Evolutionary conservation across 2,329 filamentous ascomycete genomes (phyloP).

Genomic region (Neopestalotiopsis rosae): DNA sequence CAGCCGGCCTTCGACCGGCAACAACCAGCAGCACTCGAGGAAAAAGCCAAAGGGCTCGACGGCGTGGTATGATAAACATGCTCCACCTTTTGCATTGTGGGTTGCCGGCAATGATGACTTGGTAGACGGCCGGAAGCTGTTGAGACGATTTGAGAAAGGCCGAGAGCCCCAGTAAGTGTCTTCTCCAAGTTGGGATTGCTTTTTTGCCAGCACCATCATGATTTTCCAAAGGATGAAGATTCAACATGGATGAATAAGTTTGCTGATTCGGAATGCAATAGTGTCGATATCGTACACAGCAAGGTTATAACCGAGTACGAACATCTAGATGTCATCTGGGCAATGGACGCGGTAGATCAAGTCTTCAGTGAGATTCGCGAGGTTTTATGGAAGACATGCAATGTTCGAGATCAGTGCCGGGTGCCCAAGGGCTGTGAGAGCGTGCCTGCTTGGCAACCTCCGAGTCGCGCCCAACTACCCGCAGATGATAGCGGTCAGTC

Average conservation of each 20-base stretch:
- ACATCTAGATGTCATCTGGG: slow-evolving; percentile 95
- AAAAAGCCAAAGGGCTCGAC: slow-evolving; percentile 53
- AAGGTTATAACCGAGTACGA: slow-evolving; percentile 89
- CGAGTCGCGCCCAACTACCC: slow-evolving; percentile 15
- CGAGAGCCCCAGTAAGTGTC: slow-evolving; percentile 69
- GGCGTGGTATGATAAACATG: slow-evolving; percentile 83
- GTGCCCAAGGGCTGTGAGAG: slow-evolving; percentile 69
- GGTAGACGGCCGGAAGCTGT: slow-evolving; percentile 78
- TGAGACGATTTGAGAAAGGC: slow-evolving; percentile 75
- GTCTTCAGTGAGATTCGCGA: slow-evolving; percentile 82
- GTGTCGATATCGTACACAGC: slow-evolving; percentile 76
- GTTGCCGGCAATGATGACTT: slow-evolving; percentile 82
- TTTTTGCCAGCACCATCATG: too few relatives aligned
- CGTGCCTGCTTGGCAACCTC: slow-evolving; percentile 45
- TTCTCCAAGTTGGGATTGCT: neutral
- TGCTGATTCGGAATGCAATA: neutral
- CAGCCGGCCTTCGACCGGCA: slow-evolving; percentile 12
- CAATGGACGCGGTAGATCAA: slow-evolving; percentile 83
- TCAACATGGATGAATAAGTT: too few relatives aligned
- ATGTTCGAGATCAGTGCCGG: slow-evolving; percentile 60
- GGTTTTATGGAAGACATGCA: slow-evolving; percentile 81
- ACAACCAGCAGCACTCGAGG: slow-evolving; percentile 37
- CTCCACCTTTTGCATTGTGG: slow-evolving; percentile 88
- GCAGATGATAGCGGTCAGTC: slow-evolving; percentile 34
- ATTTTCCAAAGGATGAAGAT: too few relatives aligned